A percentile compares a stretch with the other conserved stretches of the same genome.
phyloP scores from a whole-genome alignment of 2,329 filamentous ascomycete species.

The Chrysoporthe cubensis region DNA sequence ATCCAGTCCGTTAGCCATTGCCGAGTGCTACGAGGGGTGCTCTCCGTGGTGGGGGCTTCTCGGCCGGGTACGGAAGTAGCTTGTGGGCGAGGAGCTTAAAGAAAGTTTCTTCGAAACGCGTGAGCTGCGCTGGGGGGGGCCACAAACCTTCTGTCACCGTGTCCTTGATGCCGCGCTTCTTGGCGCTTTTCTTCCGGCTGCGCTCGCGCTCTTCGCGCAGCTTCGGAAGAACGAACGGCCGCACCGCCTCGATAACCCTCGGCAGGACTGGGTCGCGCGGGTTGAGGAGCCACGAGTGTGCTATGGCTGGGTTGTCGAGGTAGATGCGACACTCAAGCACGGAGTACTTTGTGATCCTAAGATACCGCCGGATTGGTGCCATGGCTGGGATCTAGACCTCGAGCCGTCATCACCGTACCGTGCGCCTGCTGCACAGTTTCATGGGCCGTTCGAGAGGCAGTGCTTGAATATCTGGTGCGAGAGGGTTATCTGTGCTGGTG shows the following conservation, averaged over 20 bases:
- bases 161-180: conserved; percentile 85
- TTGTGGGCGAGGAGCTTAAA: background rate
- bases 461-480: background rate
- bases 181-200: conserved; percentile 65
- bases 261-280: conserved; percentile 76
- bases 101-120: background rate
- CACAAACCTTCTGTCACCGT: conserved; percentile 74
- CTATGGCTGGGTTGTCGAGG: conserved; percentile 84
- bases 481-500: no score
- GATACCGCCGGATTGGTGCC: conserved; percentile 86
- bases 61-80: no score
- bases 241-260: conserved; percentile 82
- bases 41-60: no score
- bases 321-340: conserved; percentile 98
- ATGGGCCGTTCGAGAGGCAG: background rate
- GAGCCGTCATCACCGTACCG: background rate
- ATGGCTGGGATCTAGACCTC: conserved; percentile 49
- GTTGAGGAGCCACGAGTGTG: conserved; percentile 82
- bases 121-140: background rate
- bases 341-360: conserved; percentile 89
- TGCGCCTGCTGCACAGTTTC: background rate
- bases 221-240: conserved; percentile 86
- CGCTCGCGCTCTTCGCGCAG: conserved; percentile 82
- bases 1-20: conserved; percentile 9
- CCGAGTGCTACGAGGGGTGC: no score